phyloP scores from a whole-genome alignment of 441 rosid genomes.

The Syzygium malaccense region DNA sequence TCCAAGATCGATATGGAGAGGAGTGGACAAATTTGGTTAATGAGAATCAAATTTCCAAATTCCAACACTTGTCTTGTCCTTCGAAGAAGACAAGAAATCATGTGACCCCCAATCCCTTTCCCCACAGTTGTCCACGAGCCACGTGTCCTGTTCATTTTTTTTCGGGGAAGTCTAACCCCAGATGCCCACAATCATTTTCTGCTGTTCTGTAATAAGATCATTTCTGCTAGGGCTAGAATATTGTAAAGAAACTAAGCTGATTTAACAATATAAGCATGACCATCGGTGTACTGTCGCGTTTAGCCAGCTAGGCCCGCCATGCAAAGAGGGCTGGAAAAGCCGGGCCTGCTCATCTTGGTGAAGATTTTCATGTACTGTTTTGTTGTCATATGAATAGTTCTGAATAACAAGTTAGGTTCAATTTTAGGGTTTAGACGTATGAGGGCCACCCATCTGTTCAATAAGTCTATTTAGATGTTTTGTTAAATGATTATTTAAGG shows the following conservation, averaged over 20 bases:
- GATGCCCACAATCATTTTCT: neutral
- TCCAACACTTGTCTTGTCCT: conserved; percentile 5
- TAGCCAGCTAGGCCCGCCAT: neutral
- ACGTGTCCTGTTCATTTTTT: neutral
- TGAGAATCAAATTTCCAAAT: conserved; percentile 3
- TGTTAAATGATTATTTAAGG: neutral
- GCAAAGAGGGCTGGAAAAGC: neutral
- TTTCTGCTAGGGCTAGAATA: neutral
- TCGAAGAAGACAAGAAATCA: conserved; percentile 1
- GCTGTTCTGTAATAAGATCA: neutral
- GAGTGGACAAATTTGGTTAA: neutral
- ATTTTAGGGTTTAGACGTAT: neutral
- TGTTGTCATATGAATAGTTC: neutral
- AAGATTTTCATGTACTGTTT: neutral
- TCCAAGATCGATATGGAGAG: neutral
- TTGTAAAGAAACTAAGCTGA: neutral
- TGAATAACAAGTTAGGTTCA: neutral
- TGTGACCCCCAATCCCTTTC: conserved; percentile 8
- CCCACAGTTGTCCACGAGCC: neutral
- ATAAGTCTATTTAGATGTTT: neutral
- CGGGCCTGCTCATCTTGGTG: neutral
- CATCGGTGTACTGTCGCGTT: neutral
- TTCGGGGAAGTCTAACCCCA: neutral
- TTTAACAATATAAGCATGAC: neutral
- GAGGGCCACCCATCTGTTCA: neutral